Evolutionary conservation across 306 rosid genomes (phyloP), one percentile per base, ranked within the genome.

Genomic region (Luffa acutangula): DNA sequence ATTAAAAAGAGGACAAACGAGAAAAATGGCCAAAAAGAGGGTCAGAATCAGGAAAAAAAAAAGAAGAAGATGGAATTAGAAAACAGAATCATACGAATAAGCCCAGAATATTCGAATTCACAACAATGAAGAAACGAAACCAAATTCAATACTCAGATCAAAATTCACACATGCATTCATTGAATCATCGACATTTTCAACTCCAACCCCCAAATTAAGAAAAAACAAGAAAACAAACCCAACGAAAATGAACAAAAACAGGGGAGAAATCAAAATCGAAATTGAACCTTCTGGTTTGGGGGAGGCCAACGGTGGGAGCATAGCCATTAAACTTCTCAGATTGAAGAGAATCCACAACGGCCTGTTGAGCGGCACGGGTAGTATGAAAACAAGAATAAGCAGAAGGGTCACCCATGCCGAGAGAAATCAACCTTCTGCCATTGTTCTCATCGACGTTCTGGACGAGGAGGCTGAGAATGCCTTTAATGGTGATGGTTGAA

Each of bases 341-440:
- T 18, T 80, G 88, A 75, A 95, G 80, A 0, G 90, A 48, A 37
- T 91, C 89, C 78, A 85, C 52, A 12, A 90, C 93, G 51, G 99
- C 92, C 70, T 90, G 79, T 81, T 89, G 86, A 33, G 87, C 91
- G 37, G 81, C 87, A 2, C 45, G 82, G 17, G 97, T 51, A 0
- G 92, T 84, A 69, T 78, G 89, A 77, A 92, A 95, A 78, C 92
- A 89, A 0, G 93, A 81, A 46, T 86, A 83, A 8, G 89, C 87
- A 58, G 99, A 85, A 7, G 99, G 99, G 86, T 95, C 99, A 8
- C 97, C 97, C 86, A 95, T 90, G 3, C 97, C 97, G 3, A 95
- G 82, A 54, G 93, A 92, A 86, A 95, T 88, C 62, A 89, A 77
- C 59, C 78, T 82, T 78, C 79, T 88, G n/a, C n/a, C 66, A 10